Evolutionary conservation across 805 yeast genomes (phyloP).

Genomic region (Wickerhamomyces ciferrii): DNA sequence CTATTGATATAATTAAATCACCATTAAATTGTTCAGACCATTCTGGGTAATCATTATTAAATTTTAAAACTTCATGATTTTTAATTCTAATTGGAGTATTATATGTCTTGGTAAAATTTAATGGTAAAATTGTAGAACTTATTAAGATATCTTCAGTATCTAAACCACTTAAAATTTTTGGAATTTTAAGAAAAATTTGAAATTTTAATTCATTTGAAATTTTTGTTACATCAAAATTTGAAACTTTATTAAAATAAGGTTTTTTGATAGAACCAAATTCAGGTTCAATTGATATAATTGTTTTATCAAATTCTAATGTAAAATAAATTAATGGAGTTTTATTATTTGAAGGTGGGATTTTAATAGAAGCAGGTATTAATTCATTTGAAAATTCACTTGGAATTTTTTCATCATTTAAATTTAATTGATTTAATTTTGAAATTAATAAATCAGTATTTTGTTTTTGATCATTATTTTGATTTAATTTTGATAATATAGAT

Average conservation of each 20-base stretch:
- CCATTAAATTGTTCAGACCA: slow-evolving; percentile 28
- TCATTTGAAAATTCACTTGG: slow-evolving; percentile 18
- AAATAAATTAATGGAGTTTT: slow-evolving; percentile 72
- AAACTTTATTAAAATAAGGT: slow-evolving; percentile 84
- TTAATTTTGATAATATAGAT: slow-evolving; percentile 57
- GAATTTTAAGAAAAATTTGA: slow-evolving; percentile 77
- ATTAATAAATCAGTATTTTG: slow-evolving; percentile 13
- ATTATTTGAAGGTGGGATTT: slow-evolving; percentile 48
- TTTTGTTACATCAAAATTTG: slow-evolving; percentile 83
- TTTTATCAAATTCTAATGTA: slow-evolving; percentile 92
- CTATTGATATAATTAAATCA: slow-evolving; percentile 56
- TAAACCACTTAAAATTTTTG: slow-evolving; percentile 46
- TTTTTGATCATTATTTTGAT: slow-evolving; percentile 43
- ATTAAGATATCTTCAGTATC: slow-evolving; percentile 59
- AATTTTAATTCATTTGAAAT: slow-evolving; percentile 57
- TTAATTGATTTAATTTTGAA: slow-evolving; percentile 13
- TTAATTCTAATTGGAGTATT: slow-evolving; percentile 51
- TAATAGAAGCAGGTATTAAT: slow-evolving; percentile 48
- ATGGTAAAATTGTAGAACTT: slow-evolving; percentile 52
- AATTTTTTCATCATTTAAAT: slow-evolving; percentile 24
- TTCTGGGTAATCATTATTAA: slow-evolving; percentile 26
- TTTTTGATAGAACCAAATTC: slow-evolving; percentile 71
- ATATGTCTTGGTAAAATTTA: slow-evolving; percentile 36
- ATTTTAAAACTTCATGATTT: slow-evolving; percentile 55
- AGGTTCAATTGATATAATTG: slow-evolving; percentile 85